A percentile compares a stretch with the other conserved stretches of the same genome.
Evolutionary conservation across 164 flowering plant genomes (phyloP).

Genomic region (Magnolia kwangsiensis): DNA sequence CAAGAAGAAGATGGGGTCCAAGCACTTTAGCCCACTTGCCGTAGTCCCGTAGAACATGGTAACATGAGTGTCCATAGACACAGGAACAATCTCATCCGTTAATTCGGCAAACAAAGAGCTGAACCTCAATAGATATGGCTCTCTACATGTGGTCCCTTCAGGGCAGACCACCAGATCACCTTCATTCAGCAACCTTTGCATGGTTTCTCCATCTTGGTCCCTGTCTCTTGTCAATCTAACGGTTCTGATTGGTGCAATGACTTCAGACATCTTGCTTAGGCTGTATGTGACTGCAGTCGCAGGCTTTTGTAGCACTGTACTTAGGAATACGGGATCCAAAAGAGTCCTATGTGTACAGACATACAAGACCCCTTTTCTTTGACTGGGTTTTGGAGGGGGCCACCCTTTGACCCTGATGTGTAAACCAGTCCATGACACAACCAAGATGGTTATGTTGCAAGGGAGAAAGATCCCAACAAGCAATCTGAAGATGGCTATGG

Average conservation of each 20-base stretch:
- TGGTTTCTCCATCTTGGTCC: conserved; percentile 47
- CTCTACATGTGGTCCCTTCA: conserved; percentile 94
- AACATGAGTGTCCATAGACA: conserved; percentile 59
- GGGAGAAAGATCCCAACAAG: conserved; percentile 52
- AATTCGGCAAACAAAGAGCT: conserved; percentile 81
- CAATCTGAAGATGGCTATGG: conserved; percentile 52
- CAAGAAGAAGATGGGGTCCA: conserved; percentile 77
- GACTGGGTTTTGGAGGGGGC: conserved; percentile 9
- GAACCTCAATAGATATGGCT: conserved; percentile 78
- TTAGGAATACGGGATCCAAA: conserved; percentile 68
- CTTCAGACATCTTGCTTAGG: conserved; percentile 68
- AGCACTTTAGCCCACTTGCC: conserved; percentile 75
- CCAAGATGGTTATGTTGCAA: conserved; percentile 26
- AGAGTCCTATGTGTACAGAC: conserved; percentile 81
- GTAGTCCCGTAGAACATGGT: conserved; percentile 88
- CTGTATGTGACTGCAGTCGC: conserved; percentile 83
- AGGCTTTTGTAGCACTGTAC: conserved; percentile 34
- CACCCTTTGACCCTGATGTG: conserved; percentile 30
- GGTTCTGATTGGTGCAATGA: conserved; percentile 66
- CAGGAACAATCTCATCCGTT: conserved; percentile 79
- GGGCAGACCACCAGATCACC: conserved; percentile 91
- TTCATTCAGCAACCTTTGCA: conserved; percentile 52
- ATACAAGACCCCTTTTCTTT: conserved; percentile 49
- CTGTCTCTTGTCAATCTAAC: conserved; percentile 71
- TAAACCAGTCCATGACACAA: conserved; percentile 42